Base-by-base conservation (phyloP, 805 yeast genomes). In the Monosporozyma siamensis region DNA sequence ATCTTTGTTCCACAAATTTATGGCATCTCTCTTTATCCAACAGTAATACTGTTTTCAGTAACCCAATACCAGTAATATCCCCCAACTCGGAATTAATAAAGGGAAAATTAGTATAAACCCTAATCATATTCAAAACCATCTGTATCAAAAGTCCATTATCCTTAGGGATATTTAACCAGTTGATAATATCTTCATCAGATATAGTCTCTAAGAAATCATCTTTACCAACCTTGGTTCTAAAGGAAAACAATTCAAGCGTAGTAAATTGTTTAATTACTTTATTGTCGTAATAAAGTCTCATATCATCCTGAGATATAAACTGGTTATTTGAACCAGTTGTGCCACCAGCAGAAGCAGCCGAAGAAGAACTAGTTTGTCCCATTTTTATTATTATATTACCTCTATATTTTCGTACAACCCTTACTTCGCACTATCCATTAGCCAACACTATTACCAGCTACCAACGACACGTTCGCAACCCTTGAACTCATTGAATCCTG, bases 61-160 rank as follows among this genome's bases (percentile, higher is more conserved):
- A 43, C 3, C 70, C 71, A 3, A 64, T 60, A 3, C 63, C 62
- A 1, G 66, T 59, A 6, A 75, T 54, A 3, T 61, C 49, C 9
- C 54, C 56, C 4, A 51, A 54, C 24, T 55, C 48, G 14, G 65
- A 66, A 18, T 61, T 56, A 6, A 76, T 44, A 41, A 76, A 66
- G 0, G 85, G 85, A 50, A 71, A 74, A 22, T 63, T 62, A 1
- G 77, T 69, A 23, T 81, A 42, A 4, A 67, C 66, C 24, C 60
- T 56, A 12, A 75, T 55, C 4, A 73, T 57, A 5, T 64, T 58
- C 51, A 68, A 69, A 0, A 79, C 41, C 2, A 70, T 27, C 6
- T 61, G 56, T 0, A 64, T 53, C 1, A 67, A 56, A 3, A 58
- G 54, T 0, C 50, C 46, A 10, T 58, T 49, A 4, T 62, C 55